These are phyloP conservation scores for Pythium chondricola DNA, from an alignment of 352 stramenopile genomes.

Conservation along the genomic window DNA sequence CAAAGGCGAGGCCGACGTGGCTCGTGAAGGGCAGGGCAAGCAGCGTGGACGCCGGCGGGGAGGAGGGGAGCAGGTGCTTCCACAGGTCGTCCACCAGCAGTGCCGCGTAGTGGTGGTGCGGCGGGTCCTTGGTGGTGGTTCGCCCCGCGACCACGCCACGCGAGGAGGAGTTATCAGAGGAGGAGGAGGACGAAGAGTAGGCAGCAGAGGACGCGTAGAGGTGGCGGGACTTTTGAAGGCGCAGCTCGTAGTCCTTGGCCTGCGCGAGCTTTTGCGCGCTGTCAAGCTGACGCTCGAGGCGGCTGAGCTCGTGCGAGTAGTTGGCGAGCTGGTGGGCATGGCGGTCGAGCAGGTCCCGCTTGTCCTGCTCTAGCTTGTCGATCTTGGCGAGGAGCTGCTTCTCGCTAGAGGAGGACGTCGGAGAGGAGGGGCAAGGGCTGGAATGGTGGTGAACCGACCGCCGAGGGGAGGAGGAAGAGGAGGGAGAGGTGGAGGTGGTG, in stretches of 20 bases:
- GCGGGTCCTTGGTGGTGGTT: background rate
- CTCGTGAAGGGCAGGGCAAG: slow-evolving; percentile 30
- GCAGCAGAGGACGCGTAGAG: slow-evolving; percentile 26
- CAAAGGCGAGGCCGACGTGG: slow-evolving; percentile 50
- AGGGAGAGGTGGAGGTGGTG: background rate
- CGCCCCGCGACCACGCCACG: background rate
- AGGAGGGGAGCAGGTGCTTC: slow-evolving; percentile 31
- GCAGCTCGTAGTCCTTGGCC: slow-evolving; percentile 55
- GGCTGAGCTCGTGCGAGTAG: slow-evolving; percentile 58
- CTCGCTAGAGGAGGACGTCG: slow-evolving; percentile 1
- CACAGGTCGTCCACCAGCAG: slow-evolving; percentile 50
- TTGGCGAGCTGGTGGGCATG: slow-evolving; percentile 62
- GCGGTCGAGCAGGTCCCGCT: slow-evolving; percentile 30
- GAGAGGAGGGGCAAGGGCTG: background rate
- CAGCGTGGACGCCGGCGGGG: slow-evolving; percentile 8
- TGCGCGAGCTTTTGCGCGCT: slow-evolving; percentile 34
- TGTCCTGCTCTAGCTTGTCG: slow-evolving; percentile 40
- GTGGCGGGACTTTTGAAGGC: slow-evolving; percentile 44
- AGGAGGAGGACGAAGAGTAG: background rate
- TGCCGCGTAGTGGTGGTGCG: slow-evolving; percentile 13
- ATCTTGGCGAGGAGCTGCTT: slow-evolving; percentile 11
- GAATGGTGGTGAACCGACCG: background rate
- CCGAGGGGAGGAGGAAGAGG: background rate
- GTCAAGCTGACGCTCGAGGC: slow-evolving; percentile 63
- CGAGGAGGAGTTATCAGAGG: background rate